Percentiles rank a stretch among this genome's conserved stretches.
Evolutionary conservation across 2,329 filamentous ascomycete species (phyloP).

Genomic region (Lasiodiplodia hormozganensis): DNA sequence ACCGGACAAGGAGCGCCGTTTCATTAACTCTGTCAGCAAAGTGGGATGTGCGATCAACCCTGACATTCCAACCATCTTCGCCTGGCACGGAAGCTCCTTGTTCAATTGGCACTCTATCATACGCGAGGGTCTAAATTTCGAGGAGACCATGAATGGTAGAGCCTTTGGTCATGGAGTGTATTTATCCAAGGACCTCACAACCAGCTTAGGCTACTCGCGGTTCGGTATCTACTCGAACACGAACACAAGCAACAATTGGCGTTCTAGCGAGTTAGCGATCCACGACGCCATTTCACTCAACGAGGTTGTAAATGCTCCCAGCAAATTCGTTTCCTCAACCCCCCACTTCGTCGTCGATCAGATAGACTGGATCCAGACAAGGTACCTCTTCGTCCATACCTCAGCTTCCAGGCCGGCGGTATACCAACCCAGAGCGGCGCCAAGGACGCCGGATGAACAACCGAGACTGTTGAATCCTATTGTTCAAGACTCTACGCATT

Average conservation of each 20-base stretch:
- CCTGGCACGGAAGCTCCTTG: constrained; percentile 82
- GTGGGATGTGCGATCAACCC: constrained; percentile 50
- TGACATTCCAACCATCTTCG: constrained; percentile 74
- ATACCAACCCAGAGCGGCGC: background rate
- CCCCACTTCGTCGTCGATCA: constrained; percentile 77
- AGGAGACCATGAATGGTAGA: constrained; percentile 67
- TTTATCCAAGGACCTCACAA: constrained; percentile 67
- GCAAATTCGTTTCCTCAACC: constrained; percentile 60
- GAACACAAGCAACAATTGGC: constrained; percentile 58
- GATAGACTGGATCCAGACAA: constrained; percentile 86
- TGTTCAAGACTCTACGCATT: background rate
- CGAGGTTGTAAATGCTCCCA: constrained; percentile 80
- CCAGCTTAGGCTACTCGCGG: constrained; percentile 61
- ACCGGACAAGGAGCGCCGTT: constrained; percentile 84
- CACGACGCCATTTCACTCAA: constrained; percentile 73
- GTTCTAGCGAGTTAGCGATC: constrained; percentile 69
- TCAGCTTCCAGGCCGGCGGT: too few species aligned
- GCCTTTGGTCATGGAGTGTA: constrained; percentile 83
- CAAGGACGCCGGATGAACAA: background rate
- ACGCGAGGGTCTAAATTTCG: constrained; percentile 79
- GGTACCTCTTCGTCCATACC: constrained; percentile 74
- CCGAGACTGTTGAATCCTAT: background rate
- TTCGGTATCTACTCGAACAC: background rate
- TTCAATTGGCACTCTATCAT: constrained; percentile 91
- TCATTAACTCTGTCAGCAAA: constrained; percentile 67